Evolutionary conservation across 1,139 yeast genomes (phyloP), one percentile per base, ranked within the genome.

Genomic region (Saccharomyces hybrid): DNA sequence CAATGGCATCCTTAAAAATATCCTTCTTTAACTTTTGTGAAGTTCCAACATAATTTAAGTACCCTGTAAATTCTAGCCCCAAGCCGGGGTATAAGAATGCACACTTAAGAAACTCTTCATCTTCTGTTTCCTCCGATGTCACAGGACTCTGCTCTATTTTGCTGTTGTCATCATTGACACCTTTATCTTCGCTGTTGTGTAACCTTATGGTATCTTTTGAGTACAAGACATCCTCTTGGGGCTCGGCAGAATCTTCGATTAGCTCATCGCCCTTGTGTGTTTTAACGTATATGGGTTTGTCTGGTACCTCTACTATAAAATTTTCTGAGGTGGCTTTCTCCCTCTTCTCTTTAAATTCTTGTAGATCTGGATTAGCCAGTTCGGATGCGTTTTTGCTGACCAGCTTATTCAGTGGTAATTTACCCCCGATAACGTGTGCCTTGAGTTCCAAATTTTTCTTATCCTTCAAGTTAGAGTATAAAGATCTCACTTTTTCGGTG

Each of bases 251-350:
- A 47, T 74, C 75, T 53, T 86, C 93, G n/a, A 86, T 76, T 44
- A 86, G 70, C 63, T 88, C 93, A 59, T 89, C 97, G 31, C 96
- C 96, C 67, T 86, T 88, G 66, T 88, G 96, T 1, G 96, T 88
- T 63, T 88, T 75, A 61, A 90, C 77, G 54, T 88, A 82, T 52
- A 84, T 75, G 28, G 88, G 88, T 49, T 75, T 79, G 38, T 73
- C 76, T 32, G 79, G 80, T 48, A 74, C 79, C 50, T 82, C 82
- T 48, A 87, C 70, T 7, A 87, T 85, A 3, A 86, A 77, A 53
- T 85, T 81, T 31, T 82, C 75, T 49, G 86, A 79, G 48, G 85
- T 79, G 63, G 85, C 87, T 57, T 80, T 80, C 51, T 86, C 79
- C n/a, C 86, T 88, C 54, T 80, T 79, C 59, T 83, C 87, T 14